Percentiles rank a stretch among this genome's conserved stretches.
These are phyloP conservation scores for Mycogone perniciosa DNA, from an alignment of 2,329 filamentous ascomycete genomes.

Conservation along the genomic window DNA sequence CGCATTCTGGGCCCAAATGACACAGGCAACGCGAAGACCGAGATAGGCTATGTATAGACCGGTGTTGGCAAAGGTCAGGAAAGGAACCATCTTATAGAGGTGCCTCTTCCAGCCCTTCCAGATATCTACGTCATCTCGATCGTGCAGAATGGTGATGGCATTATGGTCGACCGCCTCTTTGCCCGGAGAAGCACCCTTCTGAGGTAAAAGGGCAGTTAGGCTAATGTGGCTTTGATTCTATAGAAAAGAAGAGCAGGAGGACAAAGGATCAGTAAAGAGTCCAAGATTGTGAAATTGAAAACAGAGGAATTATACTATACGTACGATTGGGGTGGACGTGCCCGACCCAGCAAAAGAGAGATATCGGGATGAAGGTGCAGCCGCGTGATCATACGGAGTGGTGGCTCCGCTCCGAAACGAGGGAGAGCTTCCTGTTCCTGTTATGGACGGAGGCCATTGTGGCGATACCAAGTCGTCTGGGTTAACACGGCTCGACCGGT, in stretches of 20 bases:
- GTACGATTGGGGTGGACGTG: slow-evolving; percentile 25
- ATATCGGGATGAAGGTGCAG: slow-evolving; percentile 15
- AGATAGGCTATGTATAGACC: slow-evolving; percentile 44
- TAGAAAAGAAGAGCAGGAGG: slow-evolving; percentile 3
- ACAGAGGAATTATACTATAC: background rate
- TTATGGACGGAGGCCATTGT: slow-evolving; percentile 22
- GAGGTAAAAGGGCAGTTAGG: slow-evolving; percentile 33
- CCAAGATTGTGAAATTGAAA: background rate
- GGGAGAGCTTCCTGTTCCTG: slow-evolving; percentile 22
- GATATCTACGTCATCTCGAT: slow-evolving; percentile 38
- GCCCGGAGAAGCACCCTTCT: slow-evolving; percentile 22
- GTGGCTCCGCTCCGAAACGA: slow-evolving; percentile 21
- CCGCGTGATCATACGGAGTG: slow-evolving; percentile 17
- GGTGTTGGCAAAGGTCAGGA: slow-evolving; percentile 36
- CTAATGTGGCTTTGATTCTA: slow-evolving; percentile 39
- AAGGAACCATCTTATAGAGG: slow-evolving; percentile 32
- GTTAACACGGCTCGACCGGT: slow-evolving; percentile 10
- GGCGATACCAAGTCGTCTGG: slow-evolving; percentile 16
- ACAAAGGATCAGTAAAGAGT: background rate
- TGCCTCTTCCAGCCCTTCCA: slow-evolving; percentile 39
- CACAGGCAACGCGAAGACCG: slow-evolving; percentile 43
- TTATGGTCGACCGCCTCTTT: slow-evolving; percentile 28
- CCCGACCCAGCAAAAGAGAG: slow-evolving; percentile 24
- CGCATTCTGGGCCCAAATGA: slow-evolving; percentile 43
- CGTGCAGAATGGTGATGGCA: slow-evolving; percentile 34